Conservation (phyloP, 2,329 filamentous ascomycete species). For the Polytolypa hystricis region DNA sequence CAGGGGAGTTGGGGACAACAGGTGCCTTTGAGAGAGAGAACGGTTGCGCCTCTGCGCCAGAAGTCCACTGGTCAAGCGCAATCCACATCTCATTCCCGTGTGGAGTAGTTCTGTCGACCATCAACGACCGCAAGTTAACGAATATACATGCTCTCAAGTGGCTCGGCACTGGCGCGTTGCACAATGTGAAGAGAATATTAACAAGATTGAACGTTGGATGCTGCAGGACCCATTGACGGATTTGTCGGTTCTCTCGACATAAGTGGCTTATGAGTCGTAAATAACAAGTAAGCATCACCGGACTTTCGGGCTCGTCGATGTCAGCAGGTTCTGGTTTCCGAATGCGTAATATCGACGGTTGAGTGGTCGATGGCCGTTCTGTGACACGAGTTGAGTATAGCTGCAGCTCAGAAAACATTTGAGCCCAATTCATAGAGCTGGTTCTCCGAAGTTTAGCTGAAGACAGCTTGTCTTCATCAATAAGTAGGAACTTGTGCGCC, state of each 20-base stretch:
- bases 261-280: constrained; percentile 78
- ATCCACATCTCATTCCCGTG: constrained; percentile 69
- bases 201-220: constrained; percentile 58
- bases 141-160: constrained; percentile 78
- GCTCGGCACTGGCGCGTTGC: constrained; percentile 63
- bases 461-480: constrained; percentile 63
- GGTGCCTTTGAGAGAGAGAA: constrained; percentile 38
- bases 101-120: constrained; percentile 59
- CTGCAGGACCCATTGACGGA: constrained; percentile 63
- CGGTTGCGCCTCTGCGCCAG: constrained; percentile 36
- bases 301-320: constrained; percentile 81
- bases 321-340: constrained; percentile 54
- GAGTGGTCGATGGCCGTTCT: constrained; percentile 53
- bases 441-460: constrained; percentile 70
- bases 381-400: constrained; percentile 72
- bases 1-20: constrained; percentile 29
- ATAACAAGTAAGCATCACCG: constrained; percentile 95
- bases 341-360: constrained; percentile 43
- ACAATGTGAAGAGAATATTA: constrained; percentile 65
- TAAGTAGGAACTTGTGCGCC: constrained; percentile 74
- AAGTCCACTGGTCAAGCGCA: constrained; percentile 68
- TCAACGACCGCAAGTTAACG: constrained; percentile 60
- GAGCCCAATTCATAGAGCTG: constrained; percentile 79
- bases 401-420: constrained; percentile 82
- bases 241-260: constrained; percentile 58